These are phyloP conservation scores for Glarea lozoyensis DNA, from an alignment of 495 filamentous ascomycete genomes.

Conservation along the genomic window DNA sequence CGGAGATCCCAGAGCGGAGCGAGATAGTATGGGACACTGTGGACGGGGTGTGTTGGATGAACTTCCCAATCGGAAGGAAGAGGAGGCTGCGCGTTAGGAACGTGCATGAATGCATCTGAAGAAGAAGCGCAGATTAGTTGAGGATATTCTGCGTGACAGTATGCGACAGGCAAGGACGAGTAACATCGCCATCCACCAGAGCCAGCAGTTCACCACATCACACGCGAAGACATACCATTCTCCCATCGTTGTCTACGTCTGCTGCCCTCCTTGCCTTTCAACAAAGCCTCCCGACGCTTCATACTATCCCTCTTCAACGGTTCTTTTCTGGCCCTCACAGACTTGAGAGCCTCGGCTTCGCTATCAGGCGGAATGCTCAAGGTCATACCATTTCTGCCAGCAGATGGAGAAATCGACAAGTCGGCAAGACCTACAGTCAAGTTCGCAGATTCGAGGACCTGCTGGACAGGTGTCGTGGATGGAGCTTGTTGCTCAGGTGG, in stretches of 20 bases:
- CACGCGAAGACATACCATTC: conserved; percentile 72
- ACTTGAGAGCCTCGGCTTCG: background rate
- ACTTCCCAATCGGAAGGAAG: conserved; percentile 72
- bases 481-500: conserved; percentile 16
- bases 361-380: conserved; percentile 40
- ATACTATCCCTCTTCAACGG: conserved; percentile 33
- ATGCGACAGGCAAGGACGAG: too few relatives aligned
- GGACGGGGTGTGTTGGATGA: conserved; percentile 66
- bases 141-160: too few relatives aligned
- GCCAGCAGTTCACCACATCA: too few relatives aligned
- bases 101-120: conserved; percentile 81
- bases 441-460: background rate
- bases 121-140: too few relatives aligned
- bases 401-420: conserved; percentile 17
- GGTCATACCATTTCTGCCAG: conserved; percentile 16
- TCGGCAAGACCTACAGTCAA: conserved; percentile 1
- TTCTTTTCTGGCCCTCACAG: conserved; percentile 8
- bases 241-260: conserved; percentile 86
- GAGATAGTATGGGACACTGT: conserved; percentile 78
- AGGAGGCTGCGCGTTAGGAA: conserved; percentile 80
- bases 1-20: conserved; percentile 74
- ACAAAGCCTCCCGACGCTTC: conserved; percentile 55
- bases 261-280: conserved; percentile 92
- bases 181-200: too few relatives aligned
- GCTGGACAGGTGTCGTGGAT: background rate